Evolutionary conservation across 2,329 filamentous ascomycete species (phyloP), one percentile per base, ranked within the genome.

Genomic region (Camptophora hylomeconis): DNA sequence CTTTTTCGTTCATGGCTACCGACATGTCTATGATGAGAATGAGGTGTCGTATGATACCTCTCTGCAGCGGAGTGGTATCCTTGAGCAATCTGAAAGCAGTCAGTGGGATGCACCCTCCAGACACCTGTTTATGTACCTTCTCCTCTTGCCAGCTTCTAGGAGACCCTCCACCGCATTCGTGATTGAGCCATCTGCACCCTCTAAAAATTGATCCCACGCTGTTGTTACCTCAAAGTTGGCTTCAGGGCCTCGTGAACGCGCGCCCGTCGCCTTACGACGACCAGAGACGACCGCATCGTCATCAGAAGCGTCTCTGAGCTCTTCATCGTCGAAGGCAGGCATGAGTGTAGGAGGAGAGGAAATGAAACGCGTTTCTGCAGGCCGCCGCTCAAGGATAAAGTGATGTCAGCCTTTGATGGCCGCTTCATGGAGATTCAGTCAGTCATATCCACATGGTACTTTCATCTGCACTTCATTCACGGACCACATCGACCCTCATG

Each of bases 1-100:
- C 89, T 56, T 95, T 95, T 55, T 95, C 86, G 4, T 73, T 58
- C 89, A 98, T 98, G 28, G 87, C 82, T 40, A 81, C 78, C 13
- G 82, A 92, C 56, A 95, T 77, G 54, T 98, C 89, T 18, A 98
- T 60, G 20, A 95, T 76, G 13, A 98, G 65, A 32, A 95, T 75
- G 27, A 95, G 61, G 56, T 98, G 87, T n/a, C 89, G 77, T 55
- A 98, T 98, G 47, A 98, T 98, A 38, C 89, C 89, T 45, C 89
- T 73, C 57, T 98, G 89, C 31, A 98, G 64, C 8, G 89, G 89
- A 26, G 87, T 95, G 16, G 89, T 95, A 52, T 98, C 89, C 53
- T 83, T 80, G 37, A 92, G 66, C 37, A 95, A 61, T 45, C 86
- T 81, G 43, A 56, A 22, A 24, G 23, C 29, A 17, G 24, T 31